A percentile compares a stretch with the other conserved stretches of the same genome.
phyloP scores from a whole-genome alignment of 2,329 filamentous ascomycete species.

The Sclerotinia minor region DNA sequence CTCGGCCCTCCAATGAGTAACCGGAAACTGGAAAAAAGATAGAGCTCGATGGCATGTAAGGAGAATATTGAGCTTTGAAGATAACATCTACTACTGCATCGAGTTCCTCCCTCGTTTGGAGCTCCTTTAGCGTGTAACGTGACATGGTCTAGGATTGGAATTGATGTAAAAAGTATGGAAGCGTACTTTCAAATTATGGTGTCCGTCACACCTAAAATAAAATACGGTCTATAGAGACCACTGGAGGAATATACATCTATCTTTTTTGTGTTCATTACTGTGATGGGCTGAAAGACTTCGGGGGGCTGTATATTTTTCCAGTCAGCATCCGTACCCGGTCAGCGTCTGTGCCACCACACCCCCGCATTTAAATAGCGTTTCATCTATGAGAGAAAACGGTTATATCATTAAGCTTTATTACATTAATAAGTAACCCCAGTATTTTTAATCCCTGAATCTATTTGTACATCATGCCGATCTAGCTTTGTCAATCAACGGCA shows the following conservation, averaged over 20 bases:
- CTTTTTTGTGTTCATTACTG: background rate
- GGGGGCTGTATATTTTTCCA: background rate
- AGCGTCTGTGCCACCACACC: background rate
- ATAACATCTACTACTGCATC: conserved; percentile 2
- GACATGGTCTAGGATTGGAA: background rate
- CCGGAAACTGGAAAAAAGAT: background rate
- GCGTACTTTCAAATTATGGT: background rate
- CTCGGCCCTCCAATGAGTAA: background rate
- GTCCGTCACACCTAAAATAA: background rate
- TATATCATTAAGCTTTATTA: background rate
- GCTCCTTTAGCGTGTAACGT: background rate
- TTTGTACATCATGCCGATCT: background rate
- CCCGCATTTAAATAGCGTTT: background rate
- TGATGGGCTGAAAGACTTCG: background rate
- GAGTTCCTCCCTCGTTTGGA: background rate
- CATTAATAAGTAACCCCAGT: background rate
- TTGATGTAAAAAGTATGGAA: background rate
- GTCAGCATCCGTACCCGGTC: background rate
- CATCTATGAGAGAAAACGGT: background rate
- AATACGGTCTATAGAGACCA: background rate
- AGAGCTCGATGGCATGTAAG: background rate
- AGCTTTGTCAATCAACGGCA: background rate
- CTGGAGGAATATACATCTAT: background rate
- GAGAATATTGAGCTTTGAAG: conserved; percentile 6
- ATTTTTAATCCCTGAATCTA: background rate